Base-by-base conservation (phyloP, 2,329 filamentous ascomycete genomes). In the Fusarium sp. region DNA sequence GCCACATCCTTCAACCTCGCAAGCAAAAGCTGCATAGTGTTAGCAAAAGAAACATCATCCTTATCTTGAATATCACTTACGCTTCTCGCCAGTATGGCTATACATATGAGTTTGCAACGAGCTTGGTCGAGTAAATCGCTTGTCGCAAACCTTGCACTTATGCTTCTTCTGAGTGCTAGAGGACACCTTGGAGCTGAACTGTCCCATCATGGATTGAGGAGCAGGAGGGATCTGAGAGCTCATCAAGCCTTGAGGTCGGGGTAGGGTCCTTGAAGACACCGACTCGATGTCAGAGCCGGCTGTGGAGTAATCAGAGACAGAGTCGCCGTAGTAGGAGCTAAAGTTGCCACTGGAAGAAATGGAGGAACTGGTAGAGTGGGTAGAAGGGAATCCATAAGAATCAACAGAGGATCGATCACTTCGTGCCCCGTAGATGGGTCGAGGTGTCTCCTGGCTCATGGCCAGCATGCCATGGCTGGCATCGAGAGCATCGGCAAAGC, bases 111-210 rank as follows among this genome's bases (percentile, higher is more conserved):
- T 98, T 79, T 98, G 95, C 41, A 98, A 82, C 16, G 95, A 98
- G 78, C 94, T 97, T 3, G 95, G 95, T 58, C 95, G 89, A 4
- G 95, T 98, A 80, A 98, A 98, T 45, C 95, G 90, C 87, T 98
- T 98, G 82, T 98, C 95, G 84, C 95, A 98, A 65, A 98, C 93
- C 84, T 97, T 98, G 88, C 95, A 98, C 85, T 98, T 98, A 84
- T 98, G 96, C 86, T 98, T 98, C 90, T 98, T 98, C 79, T 98
- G 94, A 12, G 95, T 96, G 82, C 94, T 97, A 20, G 93, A 94
- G 1, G 94, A 94, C 55, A 98, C 91, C 83, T 98, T 98, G 69
- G 95, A 98, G 82, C 93, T 98, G 84, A 98, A 98, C 76, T 97
- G 94, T 55, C 94, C 90, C 96, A 99, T 99, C 94, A 99, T 98